A percentile compares a stretch with the other conserved stretches of the same genome.
phyloP scores from a whole-genome alignment of 1,284 basidiomycete genomes.

The Puccinia coronata region DNA sequence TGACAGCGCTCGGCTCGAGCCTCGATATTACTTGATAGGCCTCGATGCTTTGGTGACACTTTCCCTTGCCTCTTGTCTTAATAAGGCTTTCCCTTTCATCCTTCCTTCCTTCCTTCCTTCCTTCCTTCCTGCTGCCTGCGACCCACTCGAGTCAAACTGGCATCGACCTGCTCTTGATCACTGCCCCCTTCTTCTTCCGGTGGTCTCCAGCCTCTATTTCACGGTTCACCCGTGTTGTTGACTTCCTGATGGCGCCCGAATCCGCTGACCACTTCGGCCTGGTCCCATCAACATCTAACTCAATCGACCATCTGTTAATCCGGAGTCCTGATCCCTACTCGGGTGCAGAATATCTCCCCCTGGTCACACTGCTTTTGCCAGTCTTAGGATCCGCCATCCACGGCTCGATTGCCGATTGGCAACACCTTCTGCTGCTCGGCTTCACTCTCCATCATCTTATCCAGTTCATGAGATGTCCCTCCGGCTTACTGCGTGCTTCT shows the following conservation, averaged over 20 bases:
- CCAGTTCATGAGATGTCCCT: conserved; percentile 32
- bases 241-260: conserved; percentile 3
- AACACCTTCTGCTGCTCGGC: conserved; percentile 14
- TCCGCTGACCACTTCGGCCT: not conserved
- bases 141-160: too few relatives aligned
- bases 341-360: conserved; percentile 22
- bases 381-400: conserved; percentile 15
- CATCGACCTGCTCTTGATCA: too few relatives aligned
- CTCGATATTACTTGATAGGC: too few relatives aligned
- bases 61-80: too few relatives aligned
- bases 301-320: not conserved
- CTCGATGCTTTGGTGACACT: too few relatives aligned
- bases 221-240: too few relatives aligned
- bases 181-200: too few relatives aligned
- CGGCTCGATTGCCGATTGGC: conserved; percentile 29
- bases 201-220: too few relatives aligned
- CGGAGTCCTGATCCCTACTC: conserved; percentile 8
- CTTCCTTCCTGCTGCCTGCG: too few relatives aligned
- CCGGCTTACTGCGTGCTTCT: conserved; percentile 15
- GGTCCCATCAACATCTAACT: not conserved
- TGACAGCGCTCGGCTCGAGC: too few relatives aligned
- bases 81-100: too few relatives aligned
- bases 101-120: too few relatives aligned
- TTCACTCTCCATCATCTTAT: conserved; percentile 30
- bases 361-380: conserved; percentile 6